Evolutionary conservation across 2,329 filamentous ascomycete genomes (phyloP).

Genomic region (Fusarium sp.): DNA sequence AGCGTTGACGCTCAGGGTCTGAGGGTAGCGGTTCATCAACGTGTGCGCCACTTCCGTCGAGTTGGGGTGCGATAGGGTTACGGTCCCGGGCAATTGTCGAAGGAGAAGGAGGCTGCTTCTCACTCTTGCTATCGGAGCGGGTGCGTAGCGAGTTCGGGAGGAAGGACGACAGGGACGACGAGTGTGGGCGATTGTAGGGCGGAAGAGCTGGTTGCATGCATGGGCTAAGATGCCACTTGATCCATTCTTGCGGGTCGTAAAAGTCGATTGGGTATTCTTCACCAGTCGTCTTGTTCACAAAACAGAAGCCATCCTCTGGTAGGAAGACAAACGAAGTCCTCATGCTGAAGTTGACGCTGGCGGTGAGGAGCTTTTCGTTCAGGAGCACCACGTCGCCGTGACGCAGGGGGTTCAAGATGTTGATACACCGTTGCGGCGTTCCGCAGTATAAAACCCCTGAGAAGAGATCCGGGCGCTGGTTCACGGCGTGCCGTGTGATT

Average conservation of each 20-base stretch:
- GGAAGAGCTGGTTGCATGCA: conserved; percentile 77
- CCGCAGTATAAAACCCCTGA: conserved; percentile 88
- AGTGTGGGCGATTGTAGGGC: conserved; percentile 56
- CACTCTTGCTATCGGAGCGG: conserved; percentile 56
- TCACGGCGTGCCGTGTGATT: conserved; percentile 89
- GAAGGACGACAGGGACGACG: conserved; percentile 59
- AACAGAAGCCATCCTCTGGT: conserved; percentile 88
- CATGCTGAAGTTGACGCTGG: conserved; percentile 92
- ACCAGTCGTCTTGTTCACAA: conserved; percentile 83
- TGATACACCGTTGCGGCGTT: conserved; percentile 86
- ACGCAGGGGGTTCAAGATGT: conserved; percentile 87
- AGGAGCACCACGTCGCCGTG: conserved; percentile 94
- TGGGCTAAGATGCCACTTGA: conserved; percentile 80
- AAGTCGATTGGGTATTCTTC: conserved; percentile 87
- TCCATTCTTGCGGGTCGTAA: conserved; percentile 83
- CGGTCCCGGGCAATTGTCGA: conserved; percentile 49
- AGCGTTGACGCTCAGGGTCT: conserved; percentile 45
- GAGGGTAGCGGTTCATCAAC: conserved; percentile 38
- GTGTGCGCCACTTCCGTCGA: conserved; percentile 35
- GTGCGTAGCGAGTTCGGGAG: conserved; percentile 57
- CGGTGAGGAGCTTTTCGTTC: conserved; percentile 88
- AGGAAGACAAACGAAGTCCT: conserved; percentile 87
- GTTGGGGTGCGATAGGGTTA: conserved; percentile 42
- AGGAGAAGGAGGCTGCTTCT: conserved; percentile 43
- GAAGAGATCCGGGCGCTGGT: conserved; percentile 85